phyloP scores from a whole-genome alignment of 1,139 yeast species.

The Taphrina wiesneri region DNA sequence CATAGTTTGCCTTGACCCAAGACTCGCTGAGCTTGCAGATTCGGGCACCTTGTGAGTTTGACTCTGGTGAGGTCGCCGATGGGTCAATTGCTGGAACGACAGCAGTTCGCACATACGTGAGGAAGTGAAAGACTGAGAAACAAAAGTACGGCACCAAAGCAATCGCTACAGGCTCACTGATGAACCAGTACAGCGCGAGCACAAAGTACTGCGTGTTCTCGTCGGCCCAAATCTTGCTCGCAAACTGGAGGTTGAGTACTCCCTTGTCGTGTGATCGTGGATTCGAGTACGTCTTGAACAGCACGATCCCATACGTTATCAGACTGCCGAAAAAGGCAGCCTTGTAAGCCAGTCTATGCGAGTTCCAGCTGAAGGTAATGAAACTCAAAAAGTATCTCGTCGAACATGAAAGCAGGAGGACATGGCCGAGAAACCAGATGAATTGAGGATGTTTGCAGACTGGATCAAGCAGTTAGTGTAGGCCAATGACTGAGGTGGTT shows the following conservation, averaged over 20 bases:
- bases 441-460: conserved; percentile 31
- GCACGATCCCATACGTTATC: conserved; percentile 73
- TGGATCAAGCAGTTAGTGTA: not conserved
- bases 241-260: conserved; percentile 16
- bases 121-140: conserved; percentile 71
- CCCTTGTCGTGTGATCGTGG: conserved; percentile 15
- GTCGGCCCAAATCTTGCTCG: conserved; percentile 51
- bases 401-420: conserved; percentile 59
- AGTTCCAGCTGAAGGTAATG: conserved; percentile 46
- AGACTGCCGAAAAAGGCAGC: conserved; percentile 65
- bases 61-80: conserved; percentile 41
- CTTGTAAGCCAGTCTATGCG: conserved; percentile 56
- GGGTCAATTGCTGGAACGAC: conserved; percentile 66
- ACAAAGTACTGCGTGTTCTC: conserved; percentile 69
- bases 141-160: conserved; percentile 66
- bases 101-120: conserved; percentile 65
- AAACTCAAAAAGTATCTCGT: conserved; percentile 57
- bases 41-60: conserved; percentile 29
- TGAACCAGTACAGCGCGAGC: conserved; percentile 59
- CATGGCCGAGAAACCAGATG: conserved; percentile 59
- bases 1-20: conserved; percentile 34
- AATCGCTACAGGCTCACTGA: conserved; percentile 53
- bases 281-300: conserved; percentile 54
- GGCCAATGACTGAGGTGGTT: not conserved
- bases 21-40: conserved; percentile 21